A percentile compares a stretch with the other conserved stretches of the same genome.
Evolutionary conservation across 116 monocot genomes (phyloP).

Genomic region (Zostera marina): DNA sequence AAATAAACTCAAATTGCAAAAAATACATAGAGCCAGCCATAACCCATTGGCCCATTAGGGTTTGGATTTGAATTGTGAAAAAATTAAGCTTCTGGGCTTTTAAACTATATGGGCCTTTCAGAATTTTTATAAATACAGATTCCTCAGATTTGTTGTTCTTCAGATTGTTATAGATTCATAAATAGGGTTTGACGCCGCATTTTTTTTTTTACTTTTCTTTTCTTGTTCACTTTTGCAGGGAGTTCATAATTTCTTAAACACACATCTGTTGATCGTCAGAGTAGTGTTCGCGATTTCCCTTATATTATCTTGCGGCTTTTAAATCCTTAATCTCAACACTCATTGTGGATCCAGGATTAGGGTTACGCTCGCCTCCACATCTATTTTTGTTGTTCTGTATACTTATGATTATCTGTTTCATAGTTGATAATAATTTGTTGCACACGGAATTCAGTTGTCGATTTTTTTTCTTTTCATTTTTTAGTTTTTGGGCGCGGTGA

Average conservation of each 20-base stretch:
- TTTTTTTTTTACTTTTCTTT: not conserved
- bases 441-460: not conserved
- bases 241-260: not conserved
- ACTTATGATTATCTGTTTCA: not conserved
- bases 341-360: constrained; percentile 4
- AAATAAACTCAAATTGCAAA: too few relatives aligned
- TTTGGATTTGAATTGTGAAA: too few relatives aligned
- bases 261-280: not conserved
- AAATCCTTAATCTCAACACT: constrained; percentile 12
- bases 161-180: not conserved
- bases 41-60: too few relatives aligned
- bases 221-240: not conserved
- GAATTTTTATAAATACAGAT: not conserved
- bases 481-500: constrained; percentile 8
- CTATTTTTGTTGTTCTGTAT: constrained; percentile 1
- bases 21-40: too few relatives aligned
- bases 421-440: not conserved
- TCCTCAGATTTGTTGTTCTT: not conserved
- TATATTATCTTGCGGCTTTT: constrained; percentile 1
- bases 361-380: constrained; percentile 33
- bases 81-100: too few relatives aligned
- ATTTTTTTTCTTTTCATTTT: not conserved
- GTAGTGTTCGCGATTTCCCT: constrained; percentile 7
- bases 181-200: not conserved
- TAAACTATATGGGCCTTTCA: too few relatives aligned